Evolutionary conservation across 345 rosid genomes (phyloP).

Genomic region (Salix brachista): DNA sequence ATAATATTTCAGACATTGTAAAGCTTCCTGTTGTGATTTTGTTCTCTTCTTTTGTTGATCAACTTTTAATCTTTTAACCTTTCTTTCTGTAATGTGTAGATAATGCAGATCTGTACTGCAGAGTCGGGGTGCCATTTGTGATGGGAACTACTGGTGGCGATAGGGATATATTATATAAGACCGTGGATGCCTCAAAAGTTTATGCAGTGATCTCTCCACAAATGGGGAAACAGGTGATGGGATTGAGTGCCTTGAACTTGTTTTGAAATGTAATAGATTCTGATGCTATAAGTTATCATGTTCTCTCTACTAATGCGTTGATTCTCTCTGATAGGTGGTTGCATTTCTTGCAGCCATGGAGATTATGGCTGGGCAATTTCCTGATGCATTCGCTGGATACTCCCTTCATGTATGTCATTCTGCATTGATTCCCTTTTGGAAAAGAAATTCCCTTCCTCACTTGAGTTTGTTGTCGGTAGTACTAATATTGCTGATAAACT

Average conservation of each 20-base stretch:
- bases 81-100: conserved; percentile 32
- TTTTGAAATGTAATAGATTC: background rate
- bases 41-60: background rate
- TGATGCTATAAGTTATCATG: conserved; percentile 1
- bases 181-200: conserved; percentile 57
- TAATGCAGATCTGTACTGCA: conserved; percentile 76
- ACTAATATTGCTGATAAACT: background rate
- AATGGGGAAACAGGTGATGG: conserved; percentile 89
- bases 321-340: conserved; percentile 57
- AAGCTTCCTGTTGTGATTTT: background rate
- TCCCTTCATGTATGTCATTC: conserved; percentile 55
- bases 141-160: conserved; percentile 99
- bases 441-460: background rate
- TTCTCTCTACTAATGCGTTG: conserved; percentile 16
- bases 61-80: background rate
- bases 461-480: background rate
- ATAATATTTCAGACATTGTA: background rate
- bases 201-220: conserved; percentile 97
- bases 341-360: conserved; percentile 98
- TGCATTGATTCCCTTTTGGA: background rate
- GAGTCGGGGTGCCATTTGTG: conserved; percentile 94
- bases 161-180: conserved; percentile 53
- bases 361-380: conserved; percentile 93
- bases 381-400: conserved; percentile 93
- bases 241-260: background rate